Evolutionary conservation across 2,329 filamentous ascomycete genomes (phyloP).

Genomic region (Akanthomyces dipterigenus): DNA sequence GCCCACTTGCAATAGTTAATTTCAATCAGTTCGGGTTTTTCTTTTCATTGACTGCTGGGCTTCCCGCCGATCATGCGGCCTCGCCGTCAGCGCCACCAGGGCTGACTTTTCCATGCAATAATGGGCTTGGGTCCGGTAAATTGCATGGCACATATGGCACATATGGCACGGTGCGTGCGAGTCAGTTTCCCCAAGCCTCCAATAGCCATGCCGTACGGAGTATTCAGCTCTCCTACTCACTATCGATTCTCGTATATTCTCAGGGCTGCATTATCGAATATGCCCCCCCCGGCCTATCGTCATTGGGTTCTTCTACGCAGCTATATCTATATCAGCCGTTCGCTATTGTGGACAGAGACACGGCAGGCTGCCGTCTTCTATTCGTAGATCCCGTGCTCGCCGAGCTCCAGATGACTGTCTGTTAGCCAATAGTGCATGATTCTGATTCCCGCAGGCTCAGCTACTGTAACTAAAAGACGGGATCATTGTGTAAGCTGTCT

Average conservation of each 20-base stretch:
- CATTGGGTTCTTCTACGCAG: too few species aligned
- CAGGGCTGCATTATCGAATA: too few species aligned
- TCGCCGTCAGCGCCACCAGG: neutral
- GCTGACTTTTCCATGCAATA: neutral
- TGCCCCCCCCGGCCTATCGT: too few species aligned
- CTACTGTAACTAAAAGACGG: too few species aligned
- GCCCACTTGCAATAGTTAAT: neutral
- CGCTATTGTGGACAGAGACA: too few species aligned
- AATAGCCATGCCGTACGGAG: too few species aligned
- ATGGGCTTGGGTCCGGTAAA: neutral
- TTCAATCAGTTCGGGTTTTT: neutral
- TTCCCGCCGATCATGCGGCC: neutral
- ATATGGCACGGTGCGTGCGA: neutral
- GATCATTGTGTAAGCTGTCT: neutral
- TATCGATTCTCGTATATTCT: too few species aligned
- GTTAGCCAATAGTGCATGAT: neutral
- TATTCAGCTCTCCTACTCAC: neutral
- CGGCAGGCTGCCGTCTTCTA: too few species aligned
- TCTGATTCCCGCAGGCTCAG: neutral
- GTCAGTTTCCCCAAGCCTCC: too few species aligned
- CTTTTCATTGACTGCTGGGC: neutral
- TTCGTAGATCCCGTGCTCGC: too few species aligned
- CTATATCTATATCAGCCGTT: too few species aligned
- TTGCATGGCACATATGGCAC: neutral
- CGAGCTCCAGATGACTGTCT: neutral